Evolutionary conservation across 1,284 basidiomycete genomes (phyloP), one percentile per base, ranked within the genome.

Genomic region (Coniophora puteana): DNA sequence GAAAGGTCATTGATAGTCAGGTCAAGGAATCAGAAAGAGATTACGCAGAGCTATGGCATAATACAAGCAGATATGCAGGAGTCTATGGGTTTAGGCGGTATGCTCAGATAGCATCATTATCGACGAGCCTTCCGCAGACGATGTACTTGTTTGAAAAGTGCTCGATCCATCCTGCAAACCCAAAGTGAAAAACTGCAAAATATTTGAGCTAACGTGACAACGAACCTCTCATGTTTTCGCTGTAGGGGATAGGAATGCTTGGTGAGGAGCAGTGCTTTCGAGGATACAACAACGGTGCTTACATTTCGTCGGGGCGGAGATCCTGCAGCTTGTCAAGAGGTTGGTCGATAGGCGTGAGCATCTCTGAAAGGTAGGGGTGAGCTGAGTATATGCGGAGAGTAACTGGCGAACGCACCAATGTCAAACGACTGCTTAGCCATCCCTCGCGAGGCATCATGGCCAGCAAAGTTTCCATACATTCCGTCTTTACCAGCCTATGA

Each of bases 401-500:
- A 35, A 7, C 16, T n/a, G n/a, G n/a, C 18, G 5, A 13, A 63
- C 81, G 47, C 55, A 91, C 92, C 90, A 21, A 73, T 36, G 52
- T 94, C 93, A 52, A 97, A 97, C 4, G 90, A 93, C 66, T 97
- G 93, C 65, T 94, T 96, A 7, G 93, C 93, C 93, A 96, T 95
- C 10, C 93, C 93, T 33, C 93, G 72, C 8, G 89, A 93, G 1
- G 93, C 93, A 65, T 97, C 93, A 38, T 92, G 71, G 3, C 93
- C 93, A 2, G 93, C 93, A 71, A 97, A 96, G 65, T 96, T 96
- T 23, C 93, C 93, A 57, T 97, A 97, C 76, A 93, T 92, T 1
- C 93, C 93, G 53, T 85, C 92, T 49, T 22, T 23, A 38, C 33
- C n/a, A n/a, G n/a, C 36, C 18, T 37, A 35, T 35, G 22, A 32